These are phyloP conservation scores for Rhododendron ovatum DNA, from an alignment of 148 eudicot species.

Conservation along the genomic window DNA sequence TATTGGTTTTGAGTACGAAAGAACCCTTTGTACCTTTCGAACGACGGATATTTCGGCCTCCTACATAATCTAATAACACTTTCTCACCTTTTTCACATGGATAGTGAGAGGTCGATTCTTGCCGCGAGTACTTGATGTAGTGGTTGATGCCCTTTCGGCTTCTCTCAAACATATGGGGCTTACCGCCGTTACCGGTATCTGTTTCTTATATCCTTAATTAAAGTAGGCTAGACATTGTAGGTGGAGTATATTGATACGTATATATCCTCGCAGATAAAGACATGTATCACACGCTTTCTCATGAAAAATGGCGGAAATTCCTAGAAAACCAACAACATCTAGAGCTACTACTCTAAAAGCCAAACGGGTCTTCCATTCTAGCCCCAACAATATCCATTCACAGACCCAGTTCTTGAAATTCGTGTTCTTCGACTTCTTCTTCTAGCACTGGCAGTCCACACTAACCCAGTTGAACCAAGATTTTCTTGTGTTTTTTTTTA, in stretches of 20 bases:
- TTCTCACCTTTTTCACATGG: no score
- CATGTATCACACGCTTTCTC: not conserved
- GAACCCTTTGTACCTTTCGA: no score
- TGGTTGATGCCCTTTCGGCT: no score
- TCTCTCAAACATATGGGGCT: no score
- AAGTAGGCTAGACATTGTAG: no score
- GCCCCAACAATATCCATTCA: constrained; percentile 15
- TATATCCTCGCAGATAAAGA: not conserved
- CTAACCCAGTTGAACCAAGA: not conserved
- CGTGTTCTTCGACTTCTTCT: constrained; percentile 7
- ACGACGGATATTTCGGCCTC: no score
- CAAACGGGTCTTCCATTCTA: constrained; percentile 12
- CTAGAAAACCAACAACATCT: constrained; percentile 14
- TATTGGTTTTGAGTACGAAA: no score
- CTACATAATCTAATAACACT: no score
- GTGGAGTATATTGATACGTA: not conserved
- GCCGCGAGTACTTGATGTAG: fast-evolving
- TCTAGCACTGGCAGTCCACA: not conserved
- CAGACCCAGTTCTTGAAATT: constrained; percentile 15
- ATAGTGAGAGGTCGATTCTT: fast-evolving
- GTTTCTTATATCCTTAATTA: no score
- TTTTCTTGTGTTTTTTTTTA: not conserved
- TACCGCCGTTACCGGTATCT: no score
- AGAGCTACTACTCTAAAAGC: constrained; percentile 3
- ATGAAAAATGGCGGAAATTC: constrained; percentile 29